These are phyloP conservation scores for Phyllachora maydis DNA, from an alignment of 2,329 filamentous ascomycete species.

Conservation along the genomic window DNA sequence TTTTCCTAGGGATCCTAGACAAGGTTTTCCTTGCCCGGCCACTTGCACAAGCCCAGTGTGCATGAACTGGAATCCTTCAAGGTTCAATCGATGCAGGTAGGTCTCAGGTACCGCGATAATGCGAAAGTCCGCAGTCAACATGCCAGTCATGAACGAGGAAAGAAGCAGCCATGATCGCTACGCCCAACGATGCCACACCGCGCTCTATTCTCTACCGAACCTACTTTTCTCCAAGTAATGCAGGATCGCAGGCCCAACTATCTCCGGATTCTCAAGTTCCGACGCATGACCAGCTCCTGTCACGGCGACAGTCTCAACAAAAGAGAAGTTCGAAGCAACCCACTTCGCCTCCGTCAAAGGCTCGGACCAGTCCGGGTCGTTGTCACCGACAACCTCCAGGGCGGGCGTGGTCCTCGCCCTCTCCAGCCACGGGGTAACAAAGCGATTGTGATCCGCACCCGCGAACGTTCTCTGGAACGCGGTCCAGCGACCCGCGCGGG, in stretches of 20 bases:
- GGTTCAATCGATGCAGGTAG: too few relatives aligned
- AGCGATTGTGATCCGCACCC: conserved; percentile 3
- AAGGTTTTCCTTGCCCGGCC: too few relatives aligned
- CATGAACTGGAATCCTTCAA: too few relatives aligned
- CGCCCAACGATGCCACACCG: too few relatives aligned
- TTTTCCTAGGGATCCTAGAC: too few relatives aligned
- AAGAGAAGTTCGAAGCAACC: conserved; percentile 4
- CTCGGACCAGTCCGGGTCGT: conserved; percentile 6
- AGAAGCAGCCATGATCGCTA: too few relatives aligned
- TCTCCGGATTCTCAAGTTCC: conserved; percentile 4
- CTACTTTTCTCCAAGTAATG: conserved; percentile 3
- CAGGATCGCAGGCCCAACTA: conserved; percentile 4
- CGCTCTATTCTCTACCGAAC: too few relatives aligned
- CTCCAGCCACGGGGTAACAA: conserved; percentile 3
- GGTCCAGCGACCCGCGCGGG: conserved; percentile 3
- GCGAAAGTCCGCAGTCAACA: too few relatives aligned
- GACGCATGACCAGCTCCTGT: conserved; percentile 5
- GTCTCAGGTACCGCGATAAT: too few relatives aligned
- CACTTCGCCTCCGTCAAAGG: conserved; percentile 6
- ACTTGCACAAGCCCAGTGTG: too few relatives aligned
- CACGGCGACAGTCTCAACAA: conserved; percentile 2
- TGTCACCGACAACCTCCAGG: conserved; percentile 6
- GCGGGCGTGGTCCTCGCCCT: conserved; percentile 2
- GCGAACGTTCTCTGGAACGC: conserved; percentile 3
- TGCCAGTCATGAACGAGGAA: too few relatives aligned